Conservation (phyloP, 352 stramenopile genomes). For the Phytophthora pistaciae region DNA sequence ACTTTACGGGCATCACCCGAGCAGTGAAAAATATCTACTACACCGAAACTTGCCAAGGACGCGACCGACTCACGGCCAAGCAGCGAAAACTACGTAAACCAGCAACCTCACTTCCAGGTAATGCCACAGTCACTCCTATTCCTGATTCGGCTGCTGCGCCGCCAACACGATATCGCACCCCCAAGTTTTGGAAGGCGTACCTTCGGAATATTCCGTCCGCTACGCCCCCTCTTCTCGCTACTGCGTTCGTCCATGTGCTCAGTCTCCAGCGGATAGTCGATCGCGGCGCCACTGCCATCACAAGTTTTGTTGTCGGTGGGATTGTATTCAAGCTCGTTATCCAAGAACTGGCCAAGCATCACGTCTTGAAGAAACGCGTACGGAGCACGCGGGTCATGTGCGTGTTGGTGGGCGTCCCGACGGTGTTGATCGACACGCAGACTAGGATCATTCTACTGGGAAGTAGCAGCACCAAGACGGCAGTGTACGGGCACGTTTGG, state of each 20-base stretch:
- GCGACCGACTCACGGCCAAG: slow-evolving; percentile 5
- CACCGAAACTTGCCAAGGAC: slow-evolving; percentile 22
- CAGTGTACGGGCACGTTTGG: slow-evolving; percentile 19
- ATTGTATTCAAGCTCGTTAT: slow-evolving; percentile 40
- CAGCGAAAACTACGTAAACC: background rate
- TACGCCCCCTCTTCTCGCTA: slow-evolving; percentile 10
- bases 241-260: slow-evolving; percentile 31
- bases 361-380: slow-evolving; percentile 28
- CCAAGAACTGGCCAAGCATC: slow-evolving; percentile 39
- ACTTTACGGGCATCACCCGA: slow-evolving; percentile 30
- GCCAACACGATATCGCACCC: background rate
- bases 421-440: slow-evolving; percentile 53
- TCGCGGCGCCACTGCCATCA: slow-evolving; percentile 1
- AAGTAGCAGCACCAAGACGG: slow-evolving; percentile 15
- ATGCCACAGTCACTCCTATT: background rate
- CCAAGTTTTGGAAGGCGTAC: slow-evolving; percentile 12
- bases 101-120: background rate
- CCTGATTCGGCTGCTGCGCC: too few relatives aligned
- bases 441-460: slow-evolving; percentile 42
- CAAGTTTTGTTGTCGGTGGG: slow-evolving; percentile 22
- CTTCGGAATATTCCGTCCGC: background rate
- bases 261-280: slow-evolving; percentile 17
- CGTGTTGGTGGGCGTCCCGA: slow-evolving; percentile 35
- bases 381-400: slow-evolving; percentile 44
- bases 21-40: slow-evolving; percentile 28